phyloP scores from a whole-genome alignment of 768 basidiomycete species.

The Russula foetens region DNA sequence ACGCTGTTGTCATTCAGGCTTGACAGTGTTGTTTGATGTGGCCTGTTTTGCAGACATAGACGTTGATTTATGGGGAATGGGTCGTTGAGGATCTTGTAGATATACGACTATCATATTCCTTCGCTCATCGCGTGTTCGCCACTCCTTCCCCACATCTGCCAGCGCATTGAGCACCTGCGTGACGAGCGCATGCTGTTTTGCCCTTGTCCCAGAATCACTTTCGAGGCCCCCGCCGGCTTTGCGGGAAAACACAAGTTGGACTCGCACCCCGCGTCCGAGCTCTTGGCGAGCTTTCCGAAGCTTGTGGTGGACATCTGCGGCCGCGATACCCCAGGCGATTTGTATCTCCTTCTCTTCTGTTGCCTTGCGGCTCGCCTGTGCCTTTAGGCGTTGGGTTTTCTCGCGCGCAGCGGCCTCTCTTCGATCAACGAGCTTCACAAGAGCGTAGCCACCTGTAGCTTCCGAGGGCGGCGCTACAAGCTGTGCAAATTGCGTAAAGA shows the following conservation, averaged over 20 bases:
- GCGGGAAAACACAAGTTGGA: conserved; percentile 25
- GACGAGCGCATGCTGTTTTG: conserved; percentile 16
- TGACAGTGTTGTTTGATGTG: neutral
- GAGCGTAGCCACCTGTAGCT: conserved; percentile 15
- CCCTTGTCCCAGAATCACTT: neutral
- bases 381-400: conserved; percentile 7
- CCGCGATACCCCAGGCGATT: conserved; percentile 30
- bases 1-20: neutral
- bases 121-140: conserved; percentile 14
- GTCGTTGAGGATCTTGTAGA: conserved; percentile 13
- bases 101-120: conserved; percentile 7
- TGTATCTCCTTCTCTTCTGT: conserved; percentile 30
- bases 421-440: conserved; percentile 13
- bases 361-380: conserved; percentile 6
- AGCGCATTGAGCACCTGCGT: conserved; percentile 17
- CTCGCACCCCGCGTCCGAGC: conserved; percentile 25
- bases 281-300: conserved; percentile 27
- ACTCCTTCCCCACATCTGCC: conserved; percentile 22
- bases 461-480: conserved; percentile 17
- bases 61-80: conserved; percentile 13
- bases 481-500: conserved; percentile 12
- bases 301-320: conserved; percentile 31
- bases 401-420: conserved; percentile 10
- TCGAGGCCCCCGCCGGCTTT: conserved; percentile 20
- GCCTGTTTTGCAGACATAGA: neutral